Base-by-base conservation (phyloP, 345 rosid genomes). In the Melaleuca quinquenervia region DNA sequence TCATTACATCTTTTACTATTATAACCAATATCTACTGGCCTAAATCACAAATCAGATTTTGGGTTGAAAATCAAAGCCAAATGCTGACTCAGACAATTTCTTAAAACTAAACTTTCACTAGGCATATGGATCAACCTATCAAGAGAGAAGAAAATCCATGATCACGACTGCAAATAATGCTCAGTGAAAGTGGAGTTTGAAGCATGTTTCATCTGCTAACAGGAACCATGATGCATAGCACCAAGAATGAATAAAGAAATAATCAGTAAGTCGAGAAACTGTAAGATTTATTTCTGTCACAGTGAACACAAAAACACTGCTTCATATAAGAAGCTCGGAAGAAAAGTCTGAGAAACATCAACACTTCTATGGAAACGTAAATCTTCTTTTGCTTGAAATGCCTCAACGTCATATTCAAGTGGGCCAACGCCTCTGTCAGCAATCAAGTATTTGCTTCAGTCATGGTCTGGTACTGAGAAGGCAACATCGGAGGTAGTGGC, bases 401-500 rank as follows among this genome's bases (percentile, higher is more conserved):
- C 85, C 50, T 91, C 86, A 87, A 44, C 76, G 76, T 84, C 10
- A 87, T 88, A 52, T 87, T 90, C 85, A 91, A 84, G 90, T 92
- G 94, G 32, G 90, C 84, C 26, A 90, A 64, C 53, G 94, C 92
- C 89, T 93, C 94, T 7, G 95, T 90, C 86, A 91, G 86, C 87
- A 90, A 53, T 76, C 86, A 85, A 82, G 91, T 48, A 15, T 93
- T 80, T 45, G 91, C 91, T 15, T 88, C 85, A 50, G 91, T 86
- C 91, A 89, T 85, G 85, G 93, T 92, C 88, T 90, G 92, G 83
- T 88, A 88, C 48, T 94, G 93, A 87, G 94, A 85, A 83, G 93
- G 91, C 87, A 92, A 74, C 22, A 86, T 50, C 1, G 98, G 98
- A 32, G 93, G 93, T 3, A 93, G 96, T 75, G 99, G 99, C 91